A percentile compares a stretch with the other conserved stretches of the same genome.
phyloP scores from a whole-genome alignment of 2,329 filamentous ascomycete genomes.

The Lachnellula cervina region DNA sequence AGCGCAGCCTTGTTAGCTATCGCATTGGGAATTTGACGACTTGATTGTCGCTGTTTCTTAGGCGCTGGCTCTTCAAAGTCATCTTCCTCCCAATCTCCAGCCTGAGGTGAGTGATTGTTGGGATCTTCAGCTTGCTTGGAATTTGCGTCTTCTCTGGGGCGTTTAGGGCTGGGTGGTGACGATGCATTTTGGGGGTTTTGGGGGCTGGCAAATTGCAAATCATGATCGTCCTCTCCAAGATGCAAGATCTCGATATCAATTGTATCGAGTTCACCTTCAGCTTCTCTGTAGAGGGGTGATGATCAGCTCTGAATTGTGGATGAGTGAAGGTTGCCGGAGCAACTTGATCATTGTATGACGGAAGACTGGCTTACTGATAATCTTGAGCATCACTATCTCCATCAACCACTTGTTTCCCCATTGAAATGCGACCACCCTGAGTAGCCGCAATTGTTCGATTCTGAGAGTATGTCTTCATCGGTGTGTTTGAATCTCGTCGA shows the following conservation, averaged over 20 bases:
- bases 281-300: neutral
- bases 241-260: neutral
- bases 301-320: neutral
- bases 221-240: neutral
- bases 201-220: neutral
- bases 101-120: neutral
- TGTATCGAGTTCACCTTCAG: neutral
- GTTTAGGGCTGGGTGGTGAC: neutral
- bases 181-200: neutral
- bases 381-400: neutral
- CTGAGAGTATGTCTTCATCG: neutral
- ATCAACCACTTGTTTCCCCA: neutral
- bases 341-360: neutral
- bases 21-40: slow-evolving; percentile 1
- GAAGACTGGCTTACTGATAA: neutral
- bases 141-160: neutral
- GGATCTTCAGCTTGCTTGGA: too few species aligned
- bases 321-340: neutral
- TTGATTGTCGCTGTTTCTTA: slow-evolving; percentile 1
- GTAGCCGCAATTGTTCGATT: neutral
- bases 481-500: neutral
- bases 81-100: neutral
- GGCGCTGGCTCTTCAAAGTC: neutral
- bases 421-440: neutral
- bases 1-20: slow-evolving; percentile 1